These are phyloP conservation scores for Blastobotrys apis DNA, from an alignment of 1,139 yeast genomes.

Conservation along the genomic window DNA sequence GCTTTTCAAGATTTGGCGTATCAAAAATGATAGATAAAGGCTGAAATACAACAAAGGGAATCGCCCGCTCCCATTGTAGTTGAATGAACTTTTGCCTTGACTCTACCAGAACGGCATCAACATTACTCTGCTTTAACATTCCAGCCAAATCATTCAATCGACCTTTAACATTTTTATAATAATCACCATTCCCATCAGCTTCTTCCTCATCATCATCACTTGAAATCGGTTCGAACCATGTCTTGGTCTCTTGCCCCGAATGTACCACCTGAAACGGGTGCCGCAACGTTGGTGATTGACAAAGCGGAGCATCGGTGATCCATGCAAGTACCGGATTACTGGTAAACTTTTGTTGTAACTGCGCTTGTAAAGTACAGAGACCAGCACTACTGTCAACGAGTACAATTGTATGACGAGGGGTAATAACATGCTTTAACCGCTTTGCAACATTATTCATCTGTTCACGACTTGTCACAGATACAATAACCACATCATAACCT, in stretches of 20 bases:
- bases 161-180: not conserved
- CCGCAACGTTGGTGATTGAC: constrained; percentile 16
- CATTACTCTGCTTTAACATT: not conserved
- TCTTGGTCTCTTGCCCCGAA: constrained; percentile 11
- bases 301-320: constrained; percentile 19
- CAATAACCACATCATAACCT: constrained; percentile 29
- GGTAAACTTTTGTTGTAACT: constrained; percentile 28
- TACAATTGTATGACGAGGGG: constrained; percentile 29
- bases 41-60: constrained; percentile 73
- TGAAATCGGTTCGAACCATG: constrained; percentile 15
- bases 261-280: constrained; percentile 13
- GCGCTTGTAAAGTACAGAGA: constrained; percentile 27
- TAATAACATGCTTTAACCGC: constrained; percentile 23
- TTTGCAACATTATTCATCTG: constrained; percentile 29
- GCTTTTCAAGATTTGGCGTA: constrained; percentile 53
- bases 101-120: not conserved
- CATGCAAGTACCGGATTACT: constrained; percentile 27
- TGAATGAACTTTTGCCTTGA: constrained; percentile 48
- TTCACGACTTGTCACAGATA: constrained; percentile 29
- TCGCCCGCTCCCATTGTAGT: constrained; percentile 80
- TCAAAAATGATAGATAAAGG: constrained; percentile 74
- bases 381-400: constrained; percentile 33
- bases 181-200: constrained; percentile 1
- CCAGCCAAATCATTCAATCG: not conserved
- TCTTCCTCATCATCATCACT: constrained; percentile 3